Percentiles rank a stretch among this genome's conserved stretches.
phyloP scores from a whole-genome alignment of 495 filamentous ascomycete species.

The Daldinia caldariorum region DNA sequence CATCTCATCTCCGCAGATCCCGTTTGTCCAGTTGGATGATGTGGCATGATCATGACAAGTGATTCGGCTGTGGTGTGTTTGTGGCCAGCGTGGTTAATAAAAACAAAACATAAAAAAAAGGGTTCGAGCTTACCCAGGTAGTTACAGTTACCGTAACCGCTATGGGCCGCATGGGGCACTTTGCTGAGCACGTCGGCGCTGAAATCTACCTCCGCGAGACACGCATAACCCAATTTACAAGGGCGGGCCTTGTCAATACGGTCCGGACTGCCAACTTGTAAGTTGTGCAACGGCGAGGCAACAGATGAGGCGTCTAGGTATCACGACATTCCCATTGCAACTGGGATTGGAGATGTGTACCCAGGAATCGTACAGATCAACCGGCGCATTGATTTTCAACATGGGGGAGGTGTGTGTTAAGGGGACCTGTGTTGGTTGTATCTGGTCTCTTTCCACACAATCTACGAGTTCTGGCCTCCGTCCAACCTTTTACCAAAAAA shows the following conservation, averaged over 20 bases:
- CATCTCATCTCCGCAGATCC: constrained; percentile 23
- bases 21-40: constrained; percentile 35
- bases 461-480: constrained; percentile 4
- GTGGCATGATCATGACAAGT: constrained; percentile 33
- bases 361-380: constrained; percentile 28
- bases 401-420: background rate
- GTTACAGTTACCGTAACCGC: constrained; percentile 7
- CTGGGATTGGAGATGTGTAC: constrained; percentile 28
- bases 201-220: constrained; percentile 32
- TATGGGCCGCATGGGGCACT: constrained; percentile 19
- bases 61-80: constrained; percentile 28
- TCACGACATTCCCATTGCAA: constrained; percentile 26
- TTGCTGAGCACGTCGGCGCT: constrained; percentile 18
- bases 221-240: constrained; percentile 33
- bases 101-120: background rate
- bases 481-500: constrained; percentile 21
- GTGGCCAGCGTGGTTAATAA: constrained; percentile 17
- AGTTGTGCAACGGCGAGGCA: constrained; percentile 34
- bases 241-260: constrained; percentile 36
- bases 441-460: background rate
- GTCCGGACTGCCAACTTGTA: constrained; percentile 36
- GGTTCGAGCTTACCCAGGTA: background rate
- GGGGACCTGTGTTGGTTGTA: too few relatives aligned
- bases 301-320: constrained; percentile 38
- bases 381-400: constrained; percentile 21